Percentiles rank a stretch among this genome's conserved stretches.
Evolutionary conservation across 1,139 yeast genomes (phyloP).

Genomic region (Diutina catenulata): DNA sequence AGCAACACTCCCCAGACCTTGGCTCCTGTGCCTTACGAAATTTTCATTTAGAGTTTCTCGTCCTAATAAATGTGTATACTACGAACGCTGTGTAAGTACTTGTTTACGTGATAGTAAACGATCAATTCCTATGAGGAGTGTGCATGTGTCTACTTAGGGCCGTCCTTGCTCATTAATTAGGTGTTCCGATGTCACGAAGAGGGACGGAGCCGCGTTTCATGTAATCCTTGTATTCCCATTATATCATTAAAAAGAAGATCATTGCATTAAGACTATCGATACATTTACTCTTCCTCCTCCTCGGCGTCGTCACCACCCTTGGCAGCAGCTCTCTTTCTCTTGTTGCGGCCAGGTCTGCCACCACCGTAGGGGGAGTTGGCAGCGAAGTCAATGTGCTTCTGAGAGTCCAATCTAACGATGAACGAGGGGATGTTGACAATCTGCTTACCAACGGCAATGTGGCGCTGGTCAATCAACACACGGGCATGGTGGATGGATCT

Average conservation of each 20-base stretch:
- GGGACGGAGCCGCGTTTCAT: too few species aligned
- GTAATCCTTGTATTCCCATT: too few species aligned
- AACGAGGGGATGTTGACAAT: constrained; percentile 97
- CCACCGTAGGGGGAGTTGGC: constrained; percentile 99
- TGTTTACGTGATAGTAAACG: too few species aligned
- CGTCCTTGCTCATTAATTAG: too few species aligned
- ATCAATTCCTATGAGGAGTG: background rate
- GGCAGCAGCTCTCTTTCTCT: constrained; percentile 88
- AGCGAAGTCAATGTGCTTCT: constrained; percentile 99
- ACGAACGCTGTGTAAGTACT: too few species aligned
- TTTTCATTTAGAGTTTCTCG: constrained; percentile 98
- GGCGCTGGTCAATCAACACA: constrained; percentile 97
- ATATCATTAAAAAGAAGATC: background rate
- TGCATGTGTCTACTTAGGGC: too few species aligned
- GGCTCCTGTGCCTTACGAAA: constrained; percentile 99
- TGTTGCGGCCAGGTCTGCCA: constrained; percentile 99
- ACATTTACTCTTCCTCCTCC: constrained; percentile 25
- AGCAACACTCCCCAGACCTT: constrained; percentile 89
- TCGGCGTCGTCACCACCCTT: constrained; percentile 50
- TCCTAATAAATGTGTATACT: too few species aligned
- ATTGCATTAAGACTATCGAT: constrained; percentile 3
- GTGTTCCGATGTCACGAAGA: too few species aligned
- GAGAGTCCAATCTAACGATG: constrained; percentile 99
- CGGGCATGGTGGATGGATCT: constrained; percentile 99
- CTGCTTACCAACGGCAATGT: constrained; percentile 99